Percentiles rank a stretch among this genome's conserved stretches.
Conservation (phyloP, 169 alveolate species). For the Plasmodium gonderi region DNA sequence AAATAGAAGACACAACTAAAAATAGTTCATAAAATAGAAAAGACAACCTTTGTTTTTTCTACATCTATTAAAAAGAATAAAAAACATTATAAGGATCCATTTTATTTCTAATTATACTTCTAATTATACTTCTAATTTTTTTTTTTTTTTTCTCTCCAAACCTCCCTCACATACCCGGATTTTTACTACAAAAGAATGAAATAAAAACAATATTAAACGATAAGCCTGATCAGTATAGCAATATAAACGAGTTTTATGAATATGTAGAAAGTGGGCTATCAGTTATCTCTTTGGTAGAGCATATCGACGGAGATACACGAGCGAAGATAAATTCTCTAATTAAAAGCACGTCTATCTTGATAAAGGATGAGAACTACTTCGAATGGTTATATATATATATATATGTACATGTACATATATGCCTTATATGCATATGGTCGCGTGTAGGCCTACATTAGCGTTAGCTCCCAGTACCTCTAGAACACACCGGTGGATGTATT, state of each 20-base stretch:
- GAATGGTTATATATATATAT: conserved; percentile 42
- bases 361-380: conserved; percentile 57
- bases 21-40: no score
- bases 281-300: conserved; percentile 35
- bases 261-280: conserved; percentile 72
- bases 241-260: conserved; percentile 46
- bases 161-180: not conserved
- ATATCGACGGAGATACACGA: conserved; percentile 28
- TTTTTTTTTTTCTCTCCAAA: not conserved
- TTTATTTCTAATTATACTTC: not conserved
- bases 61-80: no score
- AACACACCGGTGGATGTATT: no score
- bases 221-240: conserved; percentile 52
- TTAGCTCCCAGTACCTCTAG: no score
- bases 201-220: conserved; percentile 37
- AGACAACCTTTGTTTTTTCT: no score
- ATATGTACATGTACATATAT: not conserved
- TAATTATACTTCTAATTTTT: not conserved
- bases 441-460: no score
- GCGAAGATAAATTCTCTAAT: conserved; percentile 21
- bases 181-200: conserved; percentile 13
- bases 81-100: no score
- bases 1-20: not conserved
- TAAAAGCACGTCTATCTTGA: conserved; percentile 44
- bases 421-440: not conserved